Evolutionary conservation across 176 grass and related monocot species (phyloP).

Genomic region (Oryza longistaminata): DNA sequence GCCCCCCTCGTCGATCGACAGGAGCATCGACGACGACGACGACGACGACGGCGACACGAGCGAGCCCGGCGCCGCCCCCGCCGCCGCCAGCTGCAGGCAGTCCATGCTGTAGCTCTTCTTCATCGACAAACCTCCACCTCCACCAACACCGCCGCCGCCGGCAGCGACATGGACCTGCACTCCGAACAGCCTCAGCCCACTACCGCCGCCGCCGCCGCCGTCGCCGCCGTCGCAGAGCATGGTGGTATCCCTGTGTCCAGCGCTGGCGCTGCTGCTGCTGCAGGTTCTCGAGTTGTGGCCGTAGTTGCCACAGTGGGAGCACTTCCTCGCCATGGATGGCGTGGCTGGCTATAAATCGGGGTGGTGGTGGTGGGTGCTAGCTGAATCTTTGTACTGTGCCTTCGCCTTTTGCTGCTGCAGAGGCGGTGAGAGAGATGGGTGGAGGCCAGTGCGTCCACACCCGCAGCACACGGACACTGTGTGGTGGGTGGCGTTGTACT

Average conservation of each 20-base stretch:
- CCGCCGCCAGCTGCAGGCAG: conserved; percentile 49
- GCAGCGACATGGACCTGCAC: conserved; percentile 68
- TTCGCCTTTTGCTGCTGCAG: conserved; percentile 36
- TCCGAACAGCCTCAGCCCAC: conserved; percentile 74
- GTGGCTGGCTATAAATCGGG: conserved; percentile 45
- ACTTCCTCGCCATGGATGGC: conserved; percentile 67
- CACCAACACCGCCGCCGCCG: neutral
- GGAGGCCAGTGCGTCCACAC: conserved; percentile 48
- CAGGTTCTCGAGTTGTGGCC: conserved; percentile 72
- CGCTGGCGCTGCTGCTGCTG: neutral
- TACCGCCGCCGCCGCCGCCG: neutral
- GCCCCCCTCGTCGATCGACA: conserved; percentile 63
- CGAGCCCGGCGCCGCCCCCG: conserved; percentile 27
- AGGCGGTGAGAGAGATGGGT: conserved; percentile 44
- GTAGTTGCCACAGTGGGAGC: conserved; percentile 66
- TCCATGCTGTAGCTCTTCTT: conserved; percentile 83
- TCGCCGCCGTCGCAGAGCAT: conserved; percentile 37
- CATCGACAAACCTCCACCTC: conserved; percentile 34
- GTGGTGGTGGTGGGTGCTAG: too few species aligned
- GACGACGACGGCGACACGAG: conserved; percentile 50
- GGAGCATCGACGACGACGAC: conserved; percentile 59
- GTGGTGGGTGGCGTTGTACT: neutral
- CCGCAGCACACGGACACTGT: neutral
- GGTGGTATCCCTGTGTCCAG: conserved; percentile 19
- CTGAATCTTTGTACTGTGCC: conserved; percentile 22